Conservation (phyloP, 305 asterid species). For the Galium porrigens region DNA sequence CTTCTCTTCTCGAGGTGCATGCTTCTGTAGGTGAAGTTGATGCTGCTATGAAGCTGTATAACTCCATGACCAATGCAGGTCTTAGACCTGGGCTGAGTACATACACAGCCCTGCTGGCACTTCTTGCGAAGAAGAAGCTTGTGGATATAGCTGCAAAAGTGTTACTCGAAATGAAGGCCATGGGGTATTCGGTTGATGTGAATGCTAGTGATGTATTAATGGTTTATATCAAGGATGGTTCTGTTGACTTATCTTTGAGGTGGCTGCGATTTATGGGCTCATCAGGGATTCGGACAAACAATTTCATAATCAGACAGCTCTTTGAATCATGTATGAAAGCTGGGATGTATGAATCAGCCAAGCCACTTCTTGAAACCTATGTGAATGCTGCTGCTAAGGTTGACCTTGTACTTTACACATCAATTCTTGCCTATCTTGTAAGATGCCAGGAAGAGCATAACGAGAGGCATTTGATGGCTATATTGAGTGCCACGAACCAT, state of each 20-base stretch:
- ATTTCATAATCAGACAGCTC: conserved; percentile 82
- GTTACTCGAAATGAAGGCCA: conserved; percentile 86
- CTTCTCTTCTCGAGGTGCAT: conserved; percentile 90
- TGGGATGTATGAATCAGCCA: conserved; percentile 77
- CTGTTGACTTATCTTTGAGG: conserved; percentile 78
- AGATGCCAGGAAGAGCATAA: conserved; percentile 80
- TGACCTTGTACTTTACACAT: conserved; percentile 85
- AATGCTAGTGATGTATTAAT: conserved; percentile 90
- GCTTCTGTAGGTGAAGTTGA: conserved; percentile 80
- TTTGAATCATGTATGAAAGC: conserved; percentile 93
- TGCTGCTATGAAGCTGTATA: conserved; percentile 81
- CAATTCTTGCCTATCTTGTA: conserved; percentile 75
- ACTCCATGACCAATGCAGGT: conserved; percentile 92
- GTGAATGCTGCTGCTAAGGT: conserved; percentile 65
- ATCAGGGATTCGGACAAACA: conserved; percentile 74
- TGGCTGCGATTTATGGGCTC: conserved; percentile 97
- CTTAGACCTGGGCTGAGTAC: conserved; percentile 77
- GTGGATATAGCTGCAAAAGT: conserved; percentile 90
- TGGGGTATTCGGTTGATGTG: conserved; percentile 94
- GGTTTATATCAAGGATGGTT: conserved; percentile 84
- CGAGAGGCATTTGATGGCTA: conserved; percentile 94
- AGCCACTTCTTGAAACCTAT: conserved; percentile 80
- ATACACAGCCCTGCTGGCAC: conserved; percentile 53
- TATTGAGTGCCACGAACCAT: conserved; percentile 70
- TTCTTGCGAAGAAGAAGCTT: conserved; percentile 81